phyloP scores from a whole-genome alignment of 257 asterid species.

The Nicotiana sylvestris region DNA sequence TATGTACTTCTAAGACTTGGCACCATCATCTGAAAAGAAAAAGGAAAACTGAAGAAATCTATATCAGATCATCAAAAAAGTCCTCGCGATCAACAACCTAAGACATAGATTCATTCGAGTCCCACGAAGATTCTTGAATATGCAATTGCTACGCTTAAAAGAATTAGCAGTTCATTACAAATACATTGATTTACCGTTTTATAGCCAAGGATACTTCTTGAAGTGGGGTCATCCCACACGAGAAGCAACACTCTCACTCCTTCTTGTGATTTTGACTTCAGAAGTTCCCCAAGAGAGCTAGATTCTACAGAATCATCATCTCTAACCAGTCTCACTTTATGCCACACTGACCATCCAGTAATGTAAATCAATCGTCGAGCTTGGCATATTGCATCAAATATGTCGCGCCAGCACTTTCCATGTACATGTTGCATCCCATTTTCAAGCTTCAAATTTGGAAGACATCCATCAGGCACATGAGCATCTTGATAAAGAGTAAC shows the following conservation, averaged over 20 bases:
- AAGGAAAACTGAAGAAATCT: background rate
- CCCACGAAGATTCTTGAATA: background rate
- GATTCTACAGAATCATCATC: conserved; percentile 55
- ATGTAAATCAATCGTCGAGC: conserved; percentile 82
- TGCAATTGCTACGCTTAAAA: background rate
- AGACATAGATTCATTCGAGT: background rate
- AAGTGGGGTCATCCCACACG: conserved; percentile 96
- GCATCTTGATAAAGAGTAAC: conserved; percentile 97
- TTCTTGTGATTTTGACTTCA: conserved; percentile 90
- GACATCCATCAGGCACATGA: conserved; percentile 83
- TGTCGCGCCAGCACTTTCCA: conserved; percentile 96
- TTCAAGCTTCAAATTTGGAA: conserved; percentile 68
- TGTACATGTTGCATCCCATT: conserved; percentile 63
- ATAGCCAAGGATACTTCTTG: conserved; percentile 91
- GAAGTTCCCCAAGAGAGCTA: conserved; percentile 77
- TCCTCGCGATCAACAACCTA: background rate
- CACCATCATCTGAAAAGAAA: background rate
- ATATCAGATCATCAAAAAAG: background rate
- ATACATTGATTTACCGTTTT: conserved; percentile 52
- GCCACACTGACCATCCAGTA: conserved; percentile 99
- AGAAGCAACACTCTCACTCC: conserved; percentile 98
- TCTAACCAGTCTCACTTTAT: conserved; percentile 76
- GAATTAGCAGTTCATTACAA: background rate
- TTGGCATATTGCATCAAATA: conserved; percentile 71
- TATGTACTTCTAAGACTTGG: background rate